Evolutionary conservation across 805 yeast genomes (phyloP).

Genomic region (Wickerhamiella qilinensis): DNA sequence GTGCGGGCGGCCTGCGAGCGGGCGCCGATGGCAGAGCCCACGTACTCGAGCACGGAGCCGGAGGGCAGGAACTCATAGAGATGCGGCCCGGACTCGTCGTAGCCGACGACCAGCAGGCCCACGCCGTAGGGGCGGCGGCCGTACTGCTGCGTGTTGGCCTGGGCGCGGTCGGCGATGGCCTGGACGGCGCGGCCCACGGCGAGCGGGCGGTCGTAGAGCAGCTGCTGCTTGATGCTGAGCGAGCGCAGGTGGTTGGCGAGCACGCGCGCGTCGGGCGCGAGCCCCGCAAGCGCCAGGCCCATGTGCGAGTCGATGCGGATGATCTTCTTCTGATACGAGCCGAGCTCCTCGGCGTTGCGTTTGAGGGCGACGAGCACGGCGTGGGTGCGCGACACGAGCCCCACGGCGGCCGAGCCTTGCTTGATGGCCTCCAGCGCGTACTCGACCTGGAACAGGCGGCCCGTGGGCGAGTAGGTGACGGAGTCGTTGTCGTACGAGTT

Average conservation of each 20-base stretch:
- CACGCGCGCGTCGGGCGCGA: conserved; percentile 96
- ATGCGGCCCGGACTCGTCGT: conserved; percentile 90
- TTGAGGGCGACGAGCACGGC: conserved; percentile 89
- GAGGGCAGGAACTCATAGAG: conserved; percentile 90
- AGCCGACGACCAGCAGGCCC: conserved; percentile 77
- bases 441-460: conserved; percentile 76
- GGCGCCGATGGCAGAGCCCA: conserved; percentile 94
- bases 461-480: conserved; percentile 93
- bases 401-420: conserved; percentile 96
- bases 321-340: conserved; percentile 89
- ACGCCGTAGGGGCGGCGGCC: conserved; percentile 98
- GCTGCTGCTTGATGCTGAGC: conserved; percentile 74
- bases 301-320: conserved; percentile 83
- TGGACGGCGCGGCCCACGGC: conserved; percentile 70
- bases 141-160: conserved; percentile 85
- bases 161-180: conserved; percentile 91
- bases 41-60: conserved; percentile 81
- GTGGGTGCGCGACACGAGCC: conserved; percentile 68
- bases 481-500: conserved; percentile 98
- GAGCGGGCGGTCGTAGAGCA: conserved; percentile 75
- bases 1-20: conserved; percentile 98
- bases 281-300: conserved; percentile 92
- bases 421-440: conserved; percentile 91
- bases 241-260: conserved; percentile 77
- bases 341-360: conserved; percentile 93